Evolutionary conservation across 805 yeast genomes (phyloP).

Genomic region (Candida gorgasii): DNA sequence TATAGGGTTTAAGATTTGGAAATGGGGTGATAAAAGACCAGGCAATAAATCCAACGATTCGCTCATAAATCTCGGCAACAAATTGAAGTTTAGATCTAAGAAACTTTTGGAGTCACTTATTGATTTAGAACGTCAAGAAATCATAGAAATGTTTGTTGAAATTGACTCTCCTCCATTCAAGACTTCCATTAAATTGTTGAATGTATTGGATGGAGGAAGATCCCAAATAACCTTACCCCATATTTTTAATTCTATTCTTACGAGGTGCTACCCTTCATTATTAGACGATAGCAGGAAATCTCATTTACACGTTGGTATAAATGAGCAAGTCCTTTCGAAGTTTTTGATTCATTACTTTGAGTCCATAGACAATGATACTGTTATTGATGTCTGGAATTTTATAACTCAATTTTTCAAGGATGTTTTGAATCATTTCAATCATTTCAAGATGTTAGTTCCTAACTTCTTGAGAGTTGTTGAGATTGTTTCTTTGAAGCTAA

Average conservation of each 20-base stretch:
- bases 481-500: constrained; percentile 55
- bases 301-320: constrained; percentile 47
- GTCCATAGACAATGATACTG: constrained; percentile 70
- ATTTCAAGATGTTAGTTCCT: constrained; percentile 53
- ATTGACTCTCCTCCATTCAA: constrained; percentile 23
- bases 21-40: constrained; percentile 54
- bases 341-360: constrained; percentile 63
- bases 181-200: constrained; percentile 55
- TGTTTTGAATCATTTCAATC: constrained; percentile 45
- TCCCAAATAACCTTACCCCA: constrained; percentile 73
- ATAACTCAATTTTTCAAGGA: constrained; percentile 62
- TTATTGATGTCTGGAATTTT: constrained; percentile 75
- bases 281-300: constrained; percentile 41
- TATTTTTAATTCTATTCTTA: constrained; percentile 54
- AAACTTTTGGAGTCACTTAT: constrained; percentile 64
- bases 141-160: constrained; percentile 62
- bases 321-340: constrained; percentile 44
- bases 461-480: constrained; percentile 54
- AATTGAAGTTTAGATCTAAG: constrained; percentile 66
- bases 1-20: constrained; percentile 67
- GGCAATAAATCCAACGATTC: constrained; percentile 19
- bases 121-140: constrained; percentile 69
- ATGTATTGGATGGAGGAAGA: constrained; percentile 80
- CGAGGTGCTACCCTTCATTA: constrained; percentile 42
- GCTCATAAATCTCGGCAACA: constrained; percentile 48